These are phyloP conservation scores for Candida adriatica DNA, from an alignment of 805 yeast genomes.

Conservation along the genomic window DNA sequence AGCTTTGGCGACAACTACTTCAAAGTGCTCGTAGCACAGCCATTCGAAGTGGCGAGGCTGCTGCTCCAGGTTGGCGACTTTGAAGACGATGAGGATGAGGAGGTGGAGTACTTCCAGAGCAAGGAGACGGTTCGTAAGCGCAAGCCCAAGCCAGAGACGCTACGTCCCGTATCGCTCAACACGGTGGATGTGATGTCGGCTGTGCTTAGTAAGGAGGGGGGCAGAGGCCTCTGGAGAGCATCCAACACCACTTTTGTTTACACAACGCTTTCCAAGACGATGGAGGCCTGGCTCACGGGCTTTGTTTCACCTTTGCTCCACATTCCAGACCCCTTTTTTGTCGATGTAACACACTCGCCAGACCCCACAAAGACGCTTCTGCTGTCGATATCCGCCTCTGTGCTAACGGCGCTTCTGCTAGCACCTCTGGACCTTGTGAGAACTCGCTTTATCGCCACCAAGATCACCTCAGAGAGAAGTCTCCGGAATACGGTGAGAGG, in stretches of 20 bases:
- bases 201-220: constrained; percentile 63
- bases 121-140: constrained; percentile 16
- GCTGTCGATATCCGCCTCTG: constrained; percentile 63
- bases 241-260: constrained; percentile 74
- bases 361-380: constrained; percentile 65
- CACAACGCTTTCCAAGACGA: constrained; percentile 64
- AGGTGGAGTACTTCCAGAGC: constrained; percentile 35
- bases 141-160: constrained; percentile 22
- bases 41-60: constrained; percentile 77
- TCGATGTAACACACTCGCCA: constrained; percentile 74
- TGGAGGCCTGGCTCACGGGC: constrained; percentile 91
- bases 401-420: constrained; percentile 62
- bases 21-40: constrained; percentile 69
- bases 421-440: constrained; percentile 80
- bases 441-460: constrained; percentile 68
- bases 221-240: constrained; percentile 65
- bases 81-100: constrained; percentile 34
- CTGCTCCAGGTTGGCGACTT: constrained; percentile 70
- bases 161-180: constrained; percentile 53
- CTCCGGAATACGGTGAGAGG: constrained; percentile 58
- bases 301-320: constrained; percentile 73
- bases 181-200: constrained; percentile 61
- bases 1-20: constrained; percentile 64
- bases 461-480: constrained; percentile 55
- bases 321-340: constrained; percentile 83